Conservation (phyloP, 202 grass and related monocot genomes). For the Elaeis oleifera region DNA sequence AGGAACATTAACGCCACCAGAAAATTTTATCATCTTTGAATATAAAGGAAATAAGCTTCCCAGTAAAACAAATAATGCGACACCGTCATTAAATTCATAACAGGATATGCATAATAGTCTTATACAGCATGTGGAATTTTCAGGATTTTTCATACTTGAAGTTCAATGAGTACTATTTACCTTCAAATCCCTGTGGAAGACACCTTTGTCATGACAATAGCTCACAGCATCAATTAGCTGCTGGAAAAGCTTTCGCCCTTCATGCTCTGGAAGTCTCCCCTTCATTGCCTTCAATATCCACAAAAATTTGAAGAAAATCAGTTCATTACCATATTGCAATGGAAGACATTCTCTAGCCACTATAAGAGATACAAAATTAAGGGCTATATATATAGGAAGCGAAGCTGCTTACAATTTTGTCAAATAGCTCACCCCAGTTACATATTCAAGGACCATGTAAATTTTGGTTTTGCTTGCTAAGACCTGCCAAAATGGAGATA, state of each 20-base stretch:
- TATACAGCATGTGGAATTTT: too few species aligned
- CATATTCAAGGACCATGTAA: conserved; percentile 26
- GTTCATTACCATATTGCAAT: too few species aligned
- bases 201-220: conserved; percentile 85
- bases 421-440: conserved; percentile 26
- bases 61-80: too few species aligned
- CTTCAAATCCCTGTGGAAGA: conserved; percentile 94
- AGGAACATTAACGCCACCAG: too few species aligned
- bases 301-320: background rate
- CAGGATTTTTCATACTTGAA: too few species aligned
- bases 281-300: conserved; percentile 11
- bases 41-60: too few species aligned
- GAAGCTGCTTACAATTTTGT: conserved; percentile 20
- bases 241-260: conserved; percentile 76
- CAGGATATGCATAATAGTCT: too few species aligned
- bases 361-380: too few species aligned
- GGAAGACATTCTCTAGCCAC: too few species aligned
- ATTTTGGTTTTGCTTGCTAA: conserved; percentile 27
- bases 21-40: too few species aligned
- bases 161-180: conserved; percentile 20
- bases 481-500: conserved; percentile 1
- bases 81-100: too few species aligned
- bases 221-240: conserved; percentile 80
- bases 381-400: background rate
- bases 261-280: conserved; percentile 47